These are phyloP conservation scores for Gaeumannomyces sp. DNA, from an alignment of 2,329 filamentous ascomycete species.

Conservation along the genomic window DNA sequence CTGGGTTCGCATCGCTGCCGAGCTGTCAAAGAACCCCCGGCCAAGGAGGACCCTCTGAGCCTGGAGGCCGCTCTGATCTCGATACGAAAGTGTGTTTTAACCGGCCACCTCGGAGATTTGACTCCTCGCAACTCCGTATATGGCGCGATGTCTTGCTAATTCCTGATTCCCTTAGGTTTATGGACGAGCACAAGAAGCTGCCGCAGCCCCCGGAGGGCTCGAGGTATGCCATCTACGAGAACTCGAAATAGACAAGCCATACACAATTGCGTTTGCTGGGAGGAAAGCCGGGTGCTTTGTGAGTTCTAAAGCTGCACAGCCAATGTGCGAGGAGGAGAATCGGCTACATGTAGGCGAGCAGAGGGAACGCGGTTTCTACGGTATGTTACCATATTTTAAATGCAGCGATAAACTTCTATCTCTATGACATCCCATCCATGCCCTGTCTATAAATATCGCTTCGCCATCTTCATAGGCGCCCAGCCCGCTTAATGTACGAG, in stretches of 20 bases:
- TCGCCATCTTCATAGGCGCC: too few relatives aligned
- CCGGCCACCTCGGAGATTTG: neutral
- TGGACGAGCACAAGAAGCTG: slow-evolving; percentile 96
- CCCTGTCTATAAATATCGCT: neutral
- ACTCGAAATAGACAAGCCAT: slow-evolving; percentile 13
- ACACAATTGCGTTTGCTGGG: neutral
- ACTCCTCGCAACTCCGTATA: neutral
- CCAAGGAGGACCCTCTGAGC: slow-evolving; percentile 28
- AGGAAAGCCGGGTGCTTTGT: neutral
- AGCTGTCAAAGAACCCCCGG: slow-evolving; percentile 37
- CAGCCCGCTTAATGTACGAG: too few relatives aligned
- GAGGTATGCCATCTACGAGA: slow-evolving; percentile 29
- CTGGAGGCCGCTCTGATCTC: slow-evolving; percentile 29
- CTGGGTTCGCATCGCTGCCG: slow-evolving; percentile 95
- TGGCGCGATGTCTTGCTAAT: neutral
- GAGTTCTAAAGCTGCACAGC: neutral
- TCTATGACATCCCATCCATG: neutral
- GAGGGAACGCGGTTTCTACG: neutral
- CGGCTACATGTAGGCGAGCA: neutral
- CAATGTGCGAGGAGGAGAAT: too few relatives aligned
- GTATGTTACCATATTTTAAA: neutral
- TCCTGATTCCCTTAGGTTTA: slow-evolving; percentile 57
- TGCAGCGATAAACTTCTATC: neutral
- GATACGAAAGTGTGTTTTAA: slow-evolving; percentile 24
- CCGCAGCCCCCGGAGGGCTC: slow-evolving; percentile 87